Percentiles rank a stretch among this genome's conserved stretches.
These are phyloP conservation scores for Talaromyces ruber DNA, from an alignment of 495 filamentous ascomycete species.

Conservation along the genomic window DNA sequence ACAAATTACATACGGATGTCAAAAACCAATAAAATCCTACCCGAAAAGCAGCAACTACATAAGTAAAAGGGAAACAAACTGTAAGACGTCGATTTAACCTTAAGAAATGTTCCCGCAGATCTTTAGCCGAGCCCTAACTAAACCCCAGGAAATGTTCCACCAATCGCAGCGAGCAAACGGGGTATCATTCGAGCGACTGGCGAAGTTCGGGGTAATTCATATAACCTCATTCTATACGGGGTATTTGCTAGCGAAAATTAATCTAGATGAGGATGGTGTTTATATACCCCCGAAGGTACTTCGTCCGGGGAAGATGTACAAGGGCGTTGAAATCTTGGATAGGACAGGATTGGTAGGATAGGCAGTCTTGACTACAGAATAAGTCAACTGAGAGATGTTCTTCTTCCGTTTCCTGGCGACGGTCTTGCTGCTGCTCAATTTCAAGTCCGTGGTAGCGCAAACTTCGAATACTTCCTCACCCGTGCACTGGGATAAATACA, in stretches of 20 bases:
- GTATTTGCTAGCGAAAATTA: neutral
- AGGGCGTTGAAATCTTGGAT: neutral
- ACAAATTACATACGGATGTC: neutral
- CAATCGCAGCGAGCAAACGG: neutral
- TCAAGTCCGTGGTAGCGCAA: neutral
- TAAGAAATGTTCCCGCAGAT: neutral
- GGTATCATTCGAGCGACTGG: neutral
- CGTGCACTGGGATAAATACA: slow-evolving; percentile 47
- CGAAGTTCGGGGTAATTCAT: neutral
- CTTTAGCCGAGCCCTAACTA: neutral
- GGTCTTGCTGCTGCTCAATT: neutral
- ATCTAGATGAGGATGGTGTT: neutral
- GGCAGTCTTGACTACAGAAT: neutral
- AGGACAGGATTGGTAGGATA: neutral
- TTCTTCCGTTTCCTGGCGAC: neutral
- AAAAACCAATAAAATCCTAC: neutral
- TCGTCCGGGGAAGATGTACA: neutral
- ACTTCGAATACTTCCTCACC: neutral
- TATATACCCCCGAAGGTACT: neutral
- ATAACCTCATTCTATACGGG: neutral
- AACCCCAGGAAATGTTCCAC: neutral
- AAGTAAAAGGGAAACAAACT: neutral
- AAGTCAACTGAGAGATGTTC: neutral
- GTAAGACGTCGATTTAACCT: neutral
- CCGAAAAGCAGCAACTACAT: neutral